Conservation (phyloP, 768 basidiomycete genomes). For the Gloeostereum incarnatum region DNA sequence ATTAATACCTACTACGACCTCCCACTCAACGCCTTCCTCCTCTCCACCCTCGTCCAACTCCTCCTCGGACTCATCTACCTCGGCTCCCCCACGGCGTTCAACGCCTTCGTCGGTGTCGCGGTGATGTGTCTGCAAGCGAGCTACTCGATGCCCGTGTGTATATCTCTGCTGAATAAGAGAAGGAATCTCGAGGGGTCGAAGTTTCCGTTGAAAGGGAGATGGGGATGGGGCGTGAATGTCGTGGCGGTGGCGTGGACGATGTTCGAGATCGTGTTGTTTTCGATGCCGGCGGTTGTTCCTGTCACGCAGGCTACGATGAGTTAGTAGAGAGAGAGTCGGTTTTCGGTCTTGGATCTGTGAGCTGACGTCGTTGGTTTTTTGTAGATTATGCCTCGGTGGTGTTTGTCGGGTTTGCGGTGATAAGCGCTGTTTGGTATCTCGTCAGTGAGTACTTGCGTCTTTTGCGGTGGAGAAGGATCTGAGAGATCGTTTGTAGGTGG, state of each 20-base stretch:
- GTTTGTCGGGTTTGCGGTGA: conserved; percentile 49
- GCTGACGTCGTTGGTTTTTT: too few species aligned
- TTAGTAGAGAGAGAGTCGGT: too few species aligned
- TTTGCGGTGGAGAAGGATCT: background rate
- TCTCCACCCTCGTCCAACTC: conserved; percentile 49
- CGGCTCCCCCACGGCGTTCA: conserved; percentile 54
- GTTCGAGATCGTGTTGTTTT: conserved; percentile 58
- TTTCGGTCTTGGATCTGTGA: too few species aligned
- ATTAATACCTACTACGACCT: conserved; percentile 36
- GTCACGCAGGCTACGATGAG: conserved; percentile 43
- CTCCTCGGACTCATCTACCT: conserved; percentile 56
- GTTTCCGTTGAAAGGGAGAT: conserved; percentile 35
- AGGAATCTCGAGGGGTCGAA: conserved; percentile 37
- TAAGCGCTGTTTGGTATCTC: conserved; percentile 54
- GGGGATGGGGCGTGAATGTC: conserved; percentile 36
- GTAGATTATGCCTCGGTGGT: conserved; percentile 62
- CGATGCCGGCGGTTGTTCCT: conserved; percentile 57
- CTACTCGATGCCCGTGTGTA: conserved; percentile 52
- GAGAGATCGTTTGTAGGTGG: conserved; percentile 22
- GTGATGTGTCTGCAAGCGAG: conserved; percentile 60
- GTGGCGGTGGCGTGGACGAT: conserved; percentile 48
- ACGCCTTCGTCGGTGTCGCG: conserved; percentile 58
- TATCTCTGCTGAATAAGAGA: conserved; percentile 36
- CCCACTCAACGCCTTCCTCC: conserved; percentile 50
- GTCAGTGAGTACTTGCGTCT: conserved; percentile 29